phyloP scores from a whole-genome alignment of 352 stramenopile genomes.

The Blastocystis sp. region DNA sequence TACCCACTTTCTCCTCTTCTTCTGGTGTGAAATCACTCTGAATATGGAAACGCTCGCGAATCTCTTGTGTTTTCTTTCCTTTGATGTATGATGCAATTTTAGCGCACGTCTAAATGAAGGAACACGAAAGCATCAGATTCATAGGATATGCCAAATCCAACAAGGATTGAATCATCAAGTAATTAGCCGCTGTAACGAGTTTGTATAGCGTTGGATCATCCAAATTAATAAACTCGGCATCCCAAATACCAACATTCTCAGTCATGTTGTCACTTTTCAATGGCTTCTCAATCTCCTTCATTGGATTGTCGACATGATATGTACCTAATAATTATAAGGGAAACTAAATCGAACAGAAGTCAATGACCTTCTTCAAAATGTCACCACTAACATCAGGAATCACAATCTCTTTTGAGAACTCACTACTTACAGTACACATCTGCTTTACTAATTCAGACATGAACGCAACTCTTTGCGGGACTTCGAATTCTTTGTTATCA shows the following conservation, averaged over 20 bases:
- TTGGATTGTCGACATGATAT: conserved; percentile 85
- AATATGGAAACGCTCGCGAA: conserved; percentile 99
- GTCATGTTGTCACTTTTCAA: conserved; percentile 95
- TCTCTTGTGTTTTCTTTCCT: conserved; percentile 97
- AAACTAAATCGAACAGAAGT: conserved; percentile 68
- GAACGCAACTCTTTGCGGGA: conserved; percentile 33
- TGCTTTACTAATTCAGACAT: conserved; percentile 62
- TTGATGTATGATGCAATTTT: conserved; percentile 85
- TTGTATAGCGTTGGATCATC: conserved; percentile 99
- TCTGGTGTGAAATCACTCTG: conserved; percentile 99
- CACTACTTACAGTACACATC: conserved; percentile 11
- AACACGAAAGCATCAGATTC: background rate
- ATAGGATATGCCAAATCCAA: conserved; percentile 75
- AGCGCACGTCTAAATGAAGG: conserved; percentile 73
- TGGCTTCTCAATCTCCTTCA: conserved; percentile 99
- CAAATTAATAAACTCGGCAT: conserved; percentile 97
- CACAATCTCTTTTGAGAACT: conserved; percentile 41
- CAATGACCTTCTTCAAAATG: conserved; percentile 71
- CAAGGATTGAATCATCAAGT: conserved; percentile 92
- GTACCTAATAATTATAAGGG: background rate
- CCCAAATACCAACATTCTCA: conserved; percentile 98
- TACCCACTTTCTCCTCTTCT: conserved; percentile 91
- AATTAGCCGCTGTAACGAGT: conserved; percentile 98
- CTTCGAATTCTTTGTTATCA: conserved; percentile 60
- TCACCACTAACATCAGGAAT: conserved; percentile 69